Evolutionary conservation across 345 rosid genomes (phyloP).

Genomic region (Eucalyptus polybractea): DNA sequence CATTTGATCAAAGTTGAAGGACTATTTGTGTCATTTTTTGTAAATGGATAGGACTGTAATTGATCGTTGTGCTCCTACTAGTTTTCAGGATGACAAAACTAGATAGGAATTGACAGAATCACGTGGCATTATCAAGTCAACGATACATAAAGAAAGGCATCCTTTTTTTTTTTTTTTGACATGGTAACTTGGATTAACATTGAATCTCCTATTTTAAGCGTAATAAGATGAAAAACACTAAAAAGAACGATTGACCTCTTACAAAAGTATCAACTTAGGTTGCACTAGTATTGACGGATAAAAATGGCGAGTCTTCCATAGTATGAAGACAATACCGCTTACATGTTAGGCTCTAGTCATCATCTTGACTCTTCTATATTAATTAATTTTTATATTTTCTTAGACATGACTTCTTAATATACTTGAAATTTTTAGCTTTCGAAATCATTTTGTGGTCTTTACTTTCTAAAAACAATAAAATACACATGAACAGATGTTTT

Average conservation of each 20-base stretch:
- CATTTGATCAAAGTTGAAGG: no score
- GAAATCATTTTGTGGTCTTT: neutral
- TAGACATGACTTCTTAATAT: neutral
- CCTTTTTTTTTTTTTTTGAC: no score
- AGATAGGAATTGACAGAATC: no score
- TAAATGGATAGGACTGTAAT: no score
- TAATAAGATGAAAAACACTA: neutral
- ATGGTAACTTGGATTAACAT: no score
- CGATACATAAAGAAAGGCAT: no score
- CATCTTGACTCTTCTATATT: neutral
- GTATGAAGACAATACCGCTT: neutral
- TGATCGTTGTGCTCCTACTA: no score
- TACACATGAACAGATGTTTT: neutral
- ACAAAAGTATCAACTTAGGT: neutral
- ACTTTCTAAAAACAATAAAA: neutral
- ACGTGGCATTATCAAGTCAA: no score
- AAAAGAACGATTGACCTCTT: neutral
- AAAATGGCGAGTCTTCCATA: neutral
- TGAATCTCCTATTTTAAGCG: neutral
- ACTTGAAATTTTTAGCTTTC: neutral
- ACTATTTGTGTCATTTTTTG: fast-evolving
- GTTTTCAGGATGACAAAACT: no score
- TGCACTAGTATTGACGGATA: neutral
- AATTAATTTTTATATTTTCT: neutral
- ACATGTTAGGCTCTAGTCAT: neutral